These are phyloP conservation scores for Huntiella decipiens DNA, from an alignment of 2,329 filamentous ascomycete genomes.

Conservation along the genomic window DNA sequence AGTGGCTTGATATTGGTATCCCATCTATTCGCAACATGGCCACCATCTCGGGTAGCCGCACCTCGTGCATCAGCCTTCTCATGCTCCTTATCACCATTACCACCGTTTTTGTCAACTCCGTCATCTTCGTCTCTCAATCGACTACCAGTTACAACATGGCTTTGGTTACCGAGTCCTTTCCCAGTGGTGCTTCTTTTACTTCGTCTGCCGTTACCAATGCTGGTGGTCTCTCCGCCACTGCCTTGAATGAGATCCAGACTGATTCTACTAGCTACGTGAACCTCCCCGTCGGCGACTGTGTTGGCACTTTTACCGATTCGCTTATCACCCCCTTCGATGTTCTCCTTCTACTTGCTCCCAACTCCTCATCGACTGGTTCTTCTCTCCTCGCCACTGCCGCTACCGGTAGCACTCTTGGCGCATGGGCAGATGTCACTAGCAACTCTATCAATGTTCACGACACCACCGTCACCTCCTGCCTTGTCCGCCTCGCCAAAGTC, in stretches of 20 bases:
- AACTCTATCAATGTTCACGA: not conserved
- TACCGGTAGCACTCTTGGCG: conserved; percentile 14
- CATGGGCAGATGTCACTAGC: conserved; percentile 4
- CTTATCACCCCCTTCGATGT: conserved; percentile 19
- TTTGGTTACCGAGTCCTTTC: conserved; percentile 20
- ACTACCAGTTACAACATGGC: conserved; percentile 18
- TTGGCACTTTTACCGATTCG: conserved; percentile 17
- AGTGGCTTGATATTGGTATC: conserved; percentile 35
- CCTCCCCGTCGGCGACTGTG: conserved; percentile 18
- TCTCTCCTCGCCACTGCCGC: conserved; percentile 20
- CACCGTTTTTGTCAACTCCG: conserved; percentile 36
- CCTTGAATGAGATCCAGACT: conserved; percentile 19
- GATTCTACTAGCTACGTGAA: conserved; percentile 14
- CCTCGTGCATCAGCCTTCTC: conserved; percentile 21
- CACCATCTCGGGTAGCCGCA: conserved; percentile 24
- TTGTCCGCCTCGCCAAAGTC: conserved; percentile 15
- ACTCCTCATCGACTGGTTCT: not conserved
- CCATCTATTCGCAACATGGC: conserved; percentile 31
- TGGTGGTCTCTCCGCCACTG: conserved; percentile 6
- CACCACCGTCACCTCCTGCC: conserved; percentile 16
- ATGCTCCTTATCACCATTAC: conserved; percentile 24
- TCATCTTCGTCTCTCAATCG: conserved; percentile 26
- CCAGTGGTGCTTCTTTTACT: conserved; percentile 20
- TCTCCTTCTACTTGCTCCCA: conserved; percentile 19
- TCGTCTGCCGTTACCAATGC: conserved; percentile 18